phyloP scores from a whole-genome alignment of 176 grass and related monocot species.

The Carex scoparia region DNA sequence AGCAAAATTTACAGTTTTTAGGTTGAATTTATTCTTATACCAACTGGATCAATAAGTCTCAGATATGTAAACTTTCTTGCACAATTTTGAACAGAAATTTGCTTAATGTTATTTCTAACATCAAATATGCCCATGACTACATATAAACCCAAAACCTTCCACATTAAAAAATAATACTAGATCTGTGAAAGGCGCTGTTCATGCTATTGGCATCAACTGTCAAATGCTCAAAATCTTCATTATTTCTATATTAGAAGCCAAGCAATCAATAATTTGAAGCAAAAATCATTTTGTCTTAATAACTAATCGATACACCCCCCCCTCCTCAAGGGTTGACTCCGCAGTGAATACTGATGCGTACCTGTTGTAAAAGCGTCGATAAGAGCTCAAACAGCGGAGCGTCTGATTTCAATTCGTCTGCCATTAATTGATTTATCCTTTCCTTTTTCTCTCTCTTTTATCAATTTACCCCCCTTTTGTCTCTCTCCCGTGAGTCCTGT shows the following conservation, averaged over 20 bases:
- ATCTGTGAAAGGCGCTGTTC: neutral
- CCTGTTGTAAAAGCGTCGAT: constrained; percentile 71
- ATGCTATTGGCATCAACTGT: neutral
- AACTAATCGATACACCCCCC: neutral
- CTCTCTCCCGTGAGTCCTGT: neutral
- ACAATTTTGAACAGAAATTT: neutral
- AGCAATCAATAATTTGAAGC: neutral
- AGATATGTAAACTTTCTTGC: neutral
- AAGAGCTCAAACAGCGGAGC: constrained; percentile 83
- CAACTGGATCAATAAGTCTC: neutral
- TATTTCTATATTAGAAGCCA: neutral
- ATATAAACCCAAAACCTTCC: neutral
- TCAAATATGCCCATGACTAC: neutral
- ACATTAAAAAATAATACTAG: neutral
- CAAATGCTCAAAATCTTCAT: neutral
- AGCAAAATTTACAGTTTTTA: neutral
- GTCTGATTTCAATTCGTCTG: constrained; percentile 65
- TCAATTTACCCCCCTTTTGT: neutral
- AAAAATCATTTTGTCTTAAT: neutral
- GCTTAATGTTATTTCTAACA: neutral
- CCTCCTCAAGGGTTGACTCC: neutral
- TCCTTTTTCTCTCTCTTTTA: neutral
- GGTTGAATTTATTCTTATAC: neutral
- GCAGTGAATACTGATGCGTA: constrained; percentile 7
- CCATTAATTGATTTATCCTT: constrained; percentile 39